A percentile compares a stretch with the other conserved stretches of the same genome.
Conservation (phyloP, 805 yeast genomes). For the Ogataea degrootiae region DNA sequence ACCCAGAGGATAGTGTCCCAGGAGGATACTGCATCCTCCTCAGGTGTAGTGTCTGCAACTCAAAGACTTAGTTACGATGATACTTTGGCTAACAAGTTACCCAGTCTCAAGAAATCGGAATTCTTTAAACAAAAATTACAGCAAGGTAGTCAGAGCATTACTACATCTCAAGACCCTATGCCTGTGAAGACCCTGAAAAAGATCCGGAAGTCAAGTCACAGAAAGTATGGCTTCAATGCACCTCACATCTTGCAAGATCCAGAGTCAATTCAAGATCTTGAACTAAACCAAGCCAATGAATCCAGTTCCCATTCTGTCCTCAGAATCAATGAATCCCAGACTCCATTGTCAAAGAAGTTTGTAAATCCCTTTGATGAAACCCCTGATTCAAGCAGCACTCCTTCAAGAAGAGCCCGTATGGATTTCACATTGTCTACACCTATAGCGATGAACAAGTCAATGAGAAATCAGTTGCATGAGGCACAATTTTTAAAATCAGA, state of each 20-base stretch:
- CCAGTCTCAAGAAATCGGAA: neutral
- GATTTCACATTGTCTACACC: constrained; percentile 3
- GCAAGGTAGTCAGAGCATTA: no score
- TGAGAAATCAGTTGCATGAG: neutral
- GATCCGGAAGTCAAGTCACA: no score
- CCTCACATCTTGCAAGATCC: no score
- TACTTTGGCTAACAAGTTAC: neutral
- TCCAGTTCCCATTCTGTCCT: neutral
- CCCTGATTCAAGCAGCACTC: constrained; percentile 18
- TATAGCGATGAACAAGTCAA: neutral
- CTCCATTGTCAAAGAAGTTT: constrained; percentile 27
- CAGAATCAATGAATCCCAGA: constrained; percentile 14
- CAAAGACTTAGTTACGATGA: neutral
- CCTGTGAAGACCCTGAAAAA: no score
- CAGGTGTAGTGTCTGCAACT: neutral
- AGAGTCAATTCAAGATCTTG: no score
- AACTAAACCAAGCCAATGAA: no score
- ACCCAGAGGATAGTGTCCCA: no score
- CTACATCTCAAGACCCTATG: no score
- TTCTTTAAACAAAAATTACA: no score
- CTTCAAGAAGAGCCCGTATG: constrained; percentile 2
- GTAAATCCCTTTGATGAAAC: constrained; percentile 35
- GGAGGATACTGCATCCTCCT: neutral
- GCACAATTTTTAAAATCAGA: neutral
- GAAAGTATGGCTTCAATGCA: no score